Evolutionary conservation across 2,329 filamentous ascomycete genomes (phyloP), one percentile per base, ranked within the genome.

Genomic region (Atkinsonella hypoxylon): DNA sequence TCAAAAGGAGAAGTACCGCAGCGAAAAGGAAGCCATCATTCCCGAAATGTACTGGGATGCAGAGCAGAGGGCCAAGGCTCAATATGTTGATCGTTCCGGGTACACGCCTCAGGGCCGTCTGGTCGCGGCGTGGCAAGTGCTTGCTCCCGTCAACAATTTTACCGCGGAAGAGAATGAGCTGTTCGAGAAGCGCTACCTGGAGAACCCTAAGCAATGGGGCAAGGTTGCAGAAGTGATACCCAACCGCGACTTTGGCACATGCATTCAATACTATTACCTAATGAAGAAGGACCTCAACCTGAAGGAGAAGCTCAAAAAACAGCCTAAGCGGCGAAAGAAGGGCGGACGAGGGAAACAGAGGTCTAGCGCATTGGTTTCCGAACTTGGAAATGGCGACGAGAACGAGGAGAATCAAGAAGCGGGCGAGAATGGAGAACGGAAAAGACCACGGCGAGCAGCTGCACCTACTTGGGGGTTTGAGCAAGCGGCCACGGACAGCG

Each of bases 191-290:
- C 76, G 80, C 11, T 91, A 89, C 60, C 74, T 87, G 47, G 83
- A 88, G 54, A 79, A 78, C 52, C 85, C 86, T 0, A 93, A 93
- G 72, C 86, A 89, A 61, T 93, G 86, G 85, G 85, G 85, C 51
- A 82, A 80, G 58, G 82, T 93, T 52, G 84, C 87, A 5, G 80
- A 85, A 52, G 74, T 75, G 22, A 69, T 91, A 6, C 76, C 78
- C 0, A 74, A 77, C 31, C 80, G 87, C 22, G 82, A 86, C 59
- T 89, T 88, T 65, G 83, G 85, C 56, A 79, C 86, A 45, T 89
- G 85, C 65, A 93, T 93, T 58, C 84, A 89, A 62, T 89, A 90
- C 65, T 93, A 93, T 67, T 93, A 93, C 65, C 75, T 87, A 55
- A 87, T 84, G 62, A 93, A 82, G 68, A 85, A 84, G 68, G 76